A percentile compares a stretch with the other conserved stretches of the same genome.
Evolutionary conservation across 2,329 filamentous ascomycete genomes (phyloP).

Genomic region (Hirsutella minnesotensis): DNA sequence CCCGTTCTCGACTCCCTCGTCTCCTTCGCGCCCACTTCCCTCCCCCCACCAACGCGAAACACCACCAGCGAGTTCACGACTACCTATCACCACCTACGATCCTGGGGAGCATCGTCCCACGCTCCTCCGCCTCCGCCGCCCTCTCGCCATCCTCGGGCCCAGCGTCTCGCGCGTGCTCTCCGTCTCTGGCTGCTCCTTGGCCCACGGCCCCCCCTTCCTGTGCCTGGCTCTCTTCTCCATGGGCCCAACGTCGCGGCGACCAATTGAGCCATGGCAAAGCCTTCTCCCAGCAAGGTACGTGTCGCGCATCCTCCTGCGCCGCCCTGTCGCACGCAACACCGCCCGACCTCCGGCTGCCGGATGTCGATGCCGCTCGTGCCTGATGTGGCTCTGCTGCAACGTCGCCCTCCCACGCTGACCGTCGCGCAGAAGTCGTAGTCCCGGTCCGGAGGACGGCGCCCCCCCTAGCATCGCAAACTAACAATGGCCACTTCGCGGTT

Average conservation of each 20-base stretch:
- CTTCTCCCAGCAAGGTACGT: constrained; percentile 32
- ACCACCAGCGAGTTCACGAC: background rate
- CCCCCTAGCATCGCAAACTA: constrained; percentile 14
- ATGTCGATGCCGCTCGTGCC: background rate
- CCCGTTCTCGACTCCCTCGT: background rate
- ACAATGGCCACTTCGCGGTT: constrained; percentile 36
- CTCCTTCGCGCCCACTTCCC: background rate
- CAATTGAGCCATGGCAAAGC: constrained; percentile 37
- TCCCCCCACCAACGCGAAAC: background rate
- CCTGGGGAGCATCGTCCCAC: background rate
- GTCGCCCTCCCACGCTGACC: constrained; percentile 8
- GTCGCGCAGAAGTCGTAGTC: constrained; percentile 28
- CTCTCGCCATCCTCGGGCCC: background rate
- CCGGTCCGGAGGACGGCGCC: constrained; percentile 22
- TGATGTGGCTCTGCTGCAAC: background rate
- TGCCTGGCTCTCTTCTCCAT: constrained; percentile 20
- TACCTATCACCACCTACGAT: background rate
- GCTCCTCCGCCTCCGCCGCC: background rate
- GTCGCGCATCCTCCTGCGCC: constrained; percentile 4
- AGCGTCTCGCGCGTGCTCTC: background rate
- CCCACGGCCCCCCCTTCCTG: too few relatives aligned
- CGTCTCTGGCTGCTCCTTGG: background rate
- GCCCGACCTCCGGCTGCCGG: background rate
- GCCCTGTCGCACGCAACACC: background rate
- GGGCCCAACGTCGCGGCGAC: constrained; percentile 27